Percentiles rank a stretch among this genome's conserved stretches.
phyloP scores from a whole-genome alignment of 2,329 filamentous ascomycete genomes.

The Emergomyces orientalis region DNA sequence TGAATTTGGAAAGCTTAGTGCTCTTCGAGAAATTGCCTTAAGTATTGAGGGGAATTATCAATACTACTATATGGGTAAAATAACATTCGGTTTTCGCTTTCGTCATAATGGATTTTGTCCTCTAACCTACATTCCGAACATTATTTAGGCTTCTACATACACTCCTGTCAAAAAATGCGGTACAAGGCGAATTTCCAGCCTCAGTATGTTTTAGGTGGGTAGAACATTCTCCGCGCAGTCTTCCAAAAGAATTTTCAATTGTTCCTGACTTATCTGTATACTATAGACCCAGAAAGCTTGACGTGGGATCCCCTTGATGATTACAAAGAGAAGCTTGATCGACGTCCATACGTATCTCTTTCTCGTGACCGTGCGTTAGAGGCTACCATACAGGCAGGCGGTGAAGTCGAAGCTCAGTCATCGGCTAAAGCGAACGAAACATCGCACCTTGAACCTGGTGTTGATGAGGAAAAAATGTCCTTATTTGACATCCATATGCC shows the following conservation, averaged over 20 bases:
- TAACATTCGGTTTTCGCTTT: background rate
- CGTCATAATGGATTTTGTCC: conserved; percentile 1
- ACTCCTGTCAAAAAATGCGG: conserved; percentile 45
- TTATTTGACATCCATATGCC: conserved; percentile 41
- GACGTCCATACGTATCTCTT: conserved; percentile 37
- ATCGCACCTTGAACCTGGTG: background rate
- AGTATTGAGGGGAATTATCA: conserved; percentile 46
- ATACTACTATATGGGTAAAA: conserved; percentile 55
- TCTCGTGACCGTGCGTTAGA: conserved; percentile 26
- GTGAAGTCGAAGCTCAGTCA: conserved; percentile 15
- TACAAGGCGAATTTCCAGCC: conserved; percentile 42
- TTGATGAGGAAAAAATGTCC: conserved; percentile 32
- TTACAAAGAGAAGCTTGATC: conserved; percentile 33
- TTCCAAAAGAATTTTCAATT: background rate
- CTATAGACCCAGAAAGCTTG: conserved; percentile 38
- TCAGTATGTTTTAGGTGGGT: conserved; percentile 40
- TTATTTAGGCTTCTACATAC: conserved; percentile 51
- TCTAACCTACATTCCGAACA: conserved; percentile 1
- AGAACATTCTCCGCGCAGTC: background rate
- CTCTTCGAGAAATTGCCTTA: conserved; percentile 50
- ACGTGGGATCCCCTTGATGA: conserved; percentile 38
- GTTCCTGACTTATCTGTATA: conserved; percentile 5
- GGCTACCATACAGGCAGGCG: conserved; percentile 14
- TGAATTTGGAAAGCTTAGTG: conserved; percentile 55
- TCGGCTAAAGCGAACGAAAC: conserved; percentile 19